These are phyloP conservation scores for Eucalyptus cladocalyx DNA, from an alignment of 345 rosid species.

Conservation along the genomic window DNA sequence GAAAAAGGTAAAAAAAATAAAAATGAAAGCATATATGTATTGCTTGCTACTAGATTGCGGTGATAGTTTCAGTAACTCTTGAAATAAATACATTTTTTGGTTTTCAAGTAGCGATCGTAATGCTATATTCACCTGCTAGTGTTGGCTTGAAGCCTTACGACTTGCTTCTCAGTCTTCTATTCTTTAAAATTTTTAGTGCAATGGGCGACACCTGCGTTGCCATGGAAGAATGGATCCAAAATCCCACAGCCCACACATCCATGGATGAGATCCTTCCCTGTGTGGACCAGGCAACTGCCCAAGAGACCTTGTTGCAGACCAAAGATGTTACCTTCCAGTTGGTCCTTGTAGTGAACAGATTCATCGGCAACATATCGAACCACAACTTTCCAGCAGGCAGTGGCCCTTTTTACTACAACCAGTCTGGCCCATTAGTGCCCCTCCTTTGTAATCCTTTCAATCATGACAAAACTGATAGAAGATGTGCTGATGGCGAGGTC, in stretches of 20 bases:
- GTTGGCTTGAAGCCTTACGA: not conserved
- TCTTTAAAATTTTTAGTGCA: constrained; percentile 9
- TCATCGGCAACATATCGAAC: constrained; percentile 39
- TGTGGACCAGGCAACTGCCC: constrained; percentile 36
- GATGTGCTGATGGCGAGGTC: constrained; percentile 31
- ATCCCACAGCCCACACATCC: constrained; percentile 61
- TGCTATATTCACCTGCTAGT: not conserved
- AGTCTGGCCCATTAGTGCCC: constrained; percentile 63
- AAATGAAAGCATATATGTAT: not conserved
- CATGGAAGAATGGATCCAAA: constrained; percentile 71
- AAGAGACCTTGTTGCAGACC: constrained; percentile 26
- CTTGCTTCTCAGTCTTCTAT: not conserved
- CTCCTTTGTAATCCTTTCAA: constrained; percentile 41
- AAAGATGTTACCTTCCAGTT: constrained; percentile 26
- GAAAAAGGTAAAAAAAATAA: not conserved
- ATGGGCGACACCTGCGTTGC: constrained; percentile 65
- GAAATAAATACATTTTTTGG: not conserved
- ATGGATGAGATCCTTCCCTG: constrained; percentile 62
- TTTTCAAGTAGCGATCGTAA: not conserved
- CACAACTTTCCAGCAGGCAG: constrained; percentile 14
- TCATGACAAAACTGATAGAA: constrained; percentile 13
- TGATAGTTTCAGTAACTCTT: not conserved
- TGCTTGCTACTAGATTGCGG: not conserved
- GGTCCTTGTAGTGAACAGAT: constrained; percentile 22
- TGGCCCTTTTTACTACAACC: constrained; percentile 40